Evolutionary conservation across 208 protist genomes (phyloP), one percentile per base, ranked within the genome.

Genomic region (Leishmania major): DNA sequence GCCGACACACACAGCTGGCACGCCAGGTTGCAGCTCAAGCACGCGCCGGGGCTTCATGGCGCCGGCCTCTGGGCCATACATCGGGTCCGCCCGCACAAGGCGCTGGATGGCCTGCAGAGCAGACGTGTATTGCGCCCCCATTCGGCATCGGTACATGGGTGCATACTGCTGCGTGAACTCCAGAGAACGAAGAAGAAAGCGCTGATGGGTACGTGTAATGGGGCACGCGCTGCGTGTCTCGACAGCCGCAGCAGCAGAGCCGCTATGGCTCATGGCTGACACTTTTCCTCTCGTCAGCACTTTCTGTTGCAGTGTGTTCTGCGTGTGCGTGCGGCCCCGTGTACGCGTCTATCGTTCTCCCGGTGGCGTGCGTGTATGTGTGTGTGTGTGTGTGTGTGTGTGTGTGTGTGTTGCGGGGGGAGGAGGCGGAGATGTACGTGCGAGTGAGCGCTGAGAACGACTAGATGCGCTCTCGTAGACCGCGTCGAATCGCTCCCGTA

Each of bases 151-250:
- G 77, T 98, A 98, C 95, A 97, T 96, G 66, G 89, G 83, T 1
- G 93, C 91, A 77, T 96, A 98, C 89, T 98, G 95, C 75, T 95
- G 91, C 10, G 89, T 90, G 75, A 96, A 96, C 76, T 95, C 78
- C 10, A 95, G 84, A 19, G 89, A 81, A 22, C 91, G 89, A 45
- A 96, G 85, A 51, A 98, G 89, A 59, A 97, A 98, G 57, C 95
- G 91, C 59, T 94, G 89, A 73, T 96, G 93, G 10, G 87, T 92
- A n/a, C 93, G 92, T 17, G 76, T 69, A 73, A 98, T 95, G 37
- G 91, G 79, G 55, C 93, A 90, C 53, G 78, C 89, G 19, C 79
- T 77, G 70, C 95, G 93, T 31, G 81, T 67, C 67, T 94, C 83
- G 5, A 72, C 78, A 64, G 5, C n/a, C 25, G 37, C 75, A 31